Conservation (phyloP, 2,329 filamentous ascomycete genomes). For the Trichoderma harzianum region DNA sequence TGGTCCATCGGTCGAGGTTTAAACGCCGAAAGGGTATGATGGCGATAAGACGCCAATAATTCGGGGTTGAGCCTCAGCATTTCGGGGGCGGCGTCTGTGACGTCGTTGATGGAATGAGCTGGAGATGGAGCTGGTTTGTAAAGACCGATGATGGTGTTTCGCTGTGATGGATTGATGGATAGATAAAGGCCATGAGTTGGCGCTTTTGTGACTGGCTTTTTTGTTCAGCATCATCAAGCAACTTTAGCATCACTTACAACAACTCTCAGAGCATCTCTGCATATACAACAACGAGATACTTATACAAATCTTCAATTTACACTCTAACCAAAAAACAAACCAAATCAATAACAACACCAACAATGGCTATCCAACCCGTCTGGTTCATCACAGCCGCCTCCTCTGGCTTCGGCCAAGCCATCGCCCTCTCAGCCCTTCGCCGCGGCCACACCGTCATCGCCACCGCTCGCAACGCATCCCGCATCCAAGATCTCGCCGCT, state of each 20-base stretch:
- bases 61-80: not conserved
- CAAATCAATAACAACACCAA: not conserved
- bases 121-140: not conserved
- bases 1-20: not conserved
- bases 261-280: not conserved
- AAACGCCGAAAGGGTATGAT: not conserved
- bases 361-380: conserved; percentile 30
- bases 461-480: conserved; percentile 42
- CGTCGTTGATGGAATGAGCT: not conserved
- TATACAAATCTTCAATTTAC: not conserved
- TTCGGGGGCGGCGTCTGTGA: not conserved
- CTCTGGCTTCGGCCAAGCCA: conserved; percentile 48
- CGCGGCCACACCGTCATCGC: conserved; percentile 50
- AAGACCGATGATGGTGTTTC: not conserved
- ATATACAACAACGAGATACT: not conserved
- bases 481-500: conserved; percentile 40
- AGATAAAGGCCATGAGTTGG: not conserved
- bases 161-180: not conserved
- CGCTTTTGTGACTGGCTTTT: not conserved
- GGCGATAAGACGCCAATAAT: not conserved
- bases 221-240: not conserved
- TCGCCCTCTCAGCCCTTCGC: conserved; percentile 42
- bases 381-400: conserved; percentile 55
- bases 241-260: not conserved
- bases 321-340: not conserved